Evolutionary conservation across 164 flowering plant genomes (phyloP).

Genomic region (Annona squamosa): DNA sequence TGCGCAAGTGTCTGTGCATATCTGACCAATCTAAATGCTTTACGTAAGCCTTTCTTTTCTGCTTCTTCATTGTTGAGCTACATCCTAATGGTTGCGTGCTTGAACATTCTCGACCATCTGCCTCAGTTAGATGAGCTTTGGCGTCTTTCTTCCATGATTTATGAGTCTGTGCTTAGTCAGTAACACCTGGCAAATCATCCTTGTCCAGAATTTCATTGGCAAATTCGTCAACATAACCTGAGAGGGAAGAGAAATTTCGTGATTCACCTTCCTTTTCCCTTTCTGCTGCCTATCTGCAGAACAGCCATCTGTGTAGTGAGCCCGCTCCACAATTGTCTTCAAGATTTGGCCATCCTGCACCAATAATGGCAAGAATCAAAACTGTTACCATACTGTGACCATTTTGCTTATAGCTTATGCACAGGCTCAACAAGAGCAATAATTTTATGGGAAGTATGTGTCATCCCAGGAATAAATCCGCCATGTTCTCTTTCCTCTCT

Average conservation of each 20-base stretch:
- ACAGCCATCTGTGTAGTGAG: constrained; percentile 28
- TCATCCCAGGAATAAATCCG: constrained; percentile 20
- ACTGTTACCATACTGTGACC: constrained; percentile 26
- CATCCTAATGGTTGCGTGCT: constrained; percentile 38
- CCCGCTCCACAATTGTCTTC: constrained; percentile 38
- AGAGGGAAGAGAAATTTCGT: constrained; percentile 13
- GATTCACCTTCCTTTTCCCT: constrained; percentile 25
- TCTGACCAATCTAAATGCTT: constrained; percentile 28
- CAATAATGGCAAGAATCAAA: constrained; percentile 4
- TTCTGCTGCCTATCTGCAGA: constrained; percentile 40
- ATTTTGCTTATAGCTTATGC: constrained; percentile 29
- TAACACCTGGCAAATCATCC: constrained; percentile 32
- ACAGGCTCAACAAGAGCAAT: constrained; percentile 23
- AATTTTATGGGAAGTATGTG: not conserved
- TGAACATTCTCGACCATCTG: constrained; percentile 5
- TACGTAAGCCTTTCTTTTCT: constrained; percentile 46
- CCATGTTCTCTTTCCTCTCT: constrained; percentile 21
- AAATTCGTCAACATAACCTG: constrained; percentile 22
- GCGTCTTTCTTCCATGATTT: constrained; percentile 38
- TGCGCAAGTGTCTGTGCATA: constrained; percentile 24
- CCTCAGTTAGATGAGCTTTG: constrained; percentile 17
- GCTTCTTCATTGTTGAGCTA: constrained; percentile 45
- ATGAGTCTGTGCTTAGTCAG: constrained; percentile 17
- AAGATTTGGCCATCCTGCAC: constrained; percentile 42
- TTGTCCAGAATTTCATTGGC: constrained; percentile 25